A percentile compares a stretch with the other conserved stretches of the same genome.
Evolutionary conservation across 208 protist genomes (phyloP).

Genomic region (Trypanosoma vivax): DNA sequence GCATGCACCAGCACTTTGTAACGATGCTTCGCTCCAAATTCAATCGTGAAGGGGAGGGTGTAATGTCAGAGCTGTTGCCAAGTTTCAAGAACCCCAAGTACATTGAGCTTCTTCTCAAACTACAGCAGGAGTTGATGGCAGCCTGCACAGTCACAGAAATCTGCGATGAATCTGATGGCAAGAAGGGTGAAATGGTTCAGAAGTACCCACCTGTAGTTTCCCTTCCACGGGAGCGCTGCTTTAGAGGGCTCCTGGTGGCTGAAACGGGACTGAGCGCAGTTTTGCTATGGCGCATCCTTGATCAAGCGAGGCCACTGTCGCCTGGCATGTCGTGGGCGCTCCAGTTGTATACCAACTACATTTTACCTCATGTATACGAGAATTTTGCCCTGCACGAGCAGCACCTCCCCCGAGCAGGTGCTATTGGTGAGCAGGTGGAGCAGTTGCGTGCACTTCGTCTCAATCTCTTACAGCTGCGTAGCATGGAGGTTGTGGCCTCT

Average conservation of each 20-base stretch:
- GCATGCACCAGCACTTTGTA: slow-evolving; percentile 14
- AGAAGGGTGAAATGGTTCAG: neutral
- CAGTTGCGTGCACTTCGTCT: slow-evolving; percentile 54
- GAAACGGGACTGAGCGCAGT: slow-evolving; percentile 57
- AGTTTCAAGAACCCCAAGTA: neutral
- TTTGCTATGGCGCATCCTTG: slow-evolving; percentile 68
- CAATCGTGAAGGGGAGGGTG: neutral
- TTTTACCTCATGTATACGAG: slow-evolving; percentile 77
- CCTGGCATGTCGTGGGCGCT: slow-evolving; percentile 56
- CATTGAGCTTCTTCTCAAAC: slow-evolving; percentile 7
- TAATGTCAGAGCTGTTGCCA: slow-evolving; percentile 8
- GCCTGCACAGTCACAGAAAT: neutral
- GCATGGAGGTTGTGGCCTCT: slow-evolving; percentile 14
- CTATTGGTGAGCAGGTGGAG: slow-evolving; percentile 65
- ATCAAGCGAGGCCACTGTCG: slow-evolving; percentile 38
- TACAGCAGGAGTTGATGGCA: slow-evolving; percentile 10
- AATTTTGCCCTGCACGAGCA: slow-evolving; percentile 32
- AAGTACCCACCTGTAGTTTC: slow-evolving; percentile 32
- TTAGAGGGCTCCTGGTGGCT: slow-evolving; percentile 41
- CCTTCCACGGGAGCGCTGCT: slow-evolving; percentile 46
- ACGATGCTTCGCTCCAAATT: slow-evolving; percentile 10
- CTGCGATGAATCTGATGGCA: neutral
- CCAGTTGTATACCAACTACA: slow-evolving; percentile 50
- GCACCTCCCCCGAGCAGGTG: slow-evolving; percentile 39
- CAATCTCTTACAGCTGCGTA: slow-evolving; percentile 23